These are phyloP conservation scores for Chlamydomonas schloesseri DNA, from an alignment of 139 green algal species.

Conservation along the genomic window DNA sequence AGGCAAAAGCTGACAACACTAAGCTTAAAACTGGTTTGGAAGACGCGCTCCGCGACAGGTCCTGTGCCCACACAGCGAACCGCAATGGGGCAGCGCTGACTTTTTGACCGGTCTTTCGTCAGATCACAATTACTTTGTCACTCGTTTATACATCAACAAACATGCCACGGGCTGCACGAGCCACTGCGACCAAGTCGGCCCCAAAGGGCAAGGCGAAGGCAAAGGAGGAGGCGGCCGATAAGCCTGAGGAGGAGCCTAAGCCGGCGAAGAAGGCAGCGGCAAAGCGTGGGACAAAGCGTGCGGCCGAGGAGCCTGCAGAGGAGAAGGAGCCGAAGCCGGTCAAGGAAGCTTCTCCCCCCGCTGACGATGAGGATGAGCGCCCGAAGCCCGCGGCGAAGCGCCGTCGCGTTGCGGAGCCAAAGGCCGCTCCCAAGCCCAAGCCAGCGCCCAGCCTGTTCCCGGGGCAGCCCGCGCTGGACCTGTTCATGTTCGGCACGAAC, in stretches of 20 bases:
- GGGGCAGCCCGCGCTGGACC: conserved; percentile 39
- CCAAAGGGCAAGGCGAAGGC: not conserved
- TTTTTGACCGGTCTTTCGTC: too few relatives aligned
- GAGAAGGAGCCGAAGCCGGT: not conserved
- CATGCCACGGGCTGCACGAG: not conserved
- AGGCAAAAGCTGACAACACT: too few relatives aligned
- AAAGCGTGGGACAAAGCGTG: conserved; percentile 27
- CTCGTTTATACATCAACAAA: not conserved
- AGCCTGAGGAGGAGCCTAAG: not conserved
- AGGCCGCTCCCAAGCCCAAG: not conserved
- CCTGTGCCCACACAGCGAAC: too few relatives aligned
- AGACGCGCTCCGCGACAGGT: too few relatives aligned
- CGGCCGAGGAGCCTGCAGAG: conserved; percentile 11
- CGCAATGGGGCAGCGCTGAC: too few relatives aligned
- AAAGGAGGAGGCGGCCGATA: conserved; percentile 13
- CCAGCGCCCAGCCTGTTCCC: conserved; percentile 13
- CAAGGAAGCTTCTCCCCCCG: not conserved
- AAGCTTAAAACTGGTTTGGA: too few relatives aligned
- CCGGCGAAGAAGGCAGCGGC: not conserved
- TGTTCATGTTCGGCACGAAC: conserved; percentile 63
- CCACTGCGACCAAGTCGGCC: too few relatives aligned
- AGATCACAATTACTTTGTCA: too few relatives aligned
- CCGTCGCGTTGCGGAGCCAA: not conserved
- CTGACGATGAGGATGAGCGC: not conserved
- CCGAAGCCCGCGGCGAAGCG: conserved; percentile 5